A percentile compares a stretch with the other conserved stretches of the same genome.
phyloP scores from a whole-genome alignment of 805 yeast species.

The Phaffomyces antillensis region DNA sequence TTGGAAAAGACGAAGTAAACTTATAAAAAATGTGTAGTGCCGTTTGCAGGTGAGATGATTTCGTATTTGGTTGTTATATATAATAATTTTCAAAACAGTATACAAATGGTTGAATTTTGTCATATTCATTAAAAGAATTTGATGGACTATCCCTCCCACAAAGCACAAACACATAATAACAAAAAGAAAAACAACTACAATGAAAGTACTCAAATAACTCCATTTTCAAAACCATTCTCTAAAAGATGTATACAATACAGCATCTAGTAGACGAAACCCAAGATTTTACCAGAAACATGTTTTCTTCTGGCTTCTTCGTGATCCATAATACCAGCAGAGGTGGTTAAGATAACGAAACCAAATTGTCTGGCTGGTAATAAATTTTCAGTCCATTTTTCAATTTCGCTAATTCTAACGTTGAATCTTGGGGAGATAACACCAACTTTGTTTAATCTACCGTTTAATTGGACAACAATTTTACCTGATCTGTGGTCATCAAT shows the following conservation, averaged over 20 bases:
- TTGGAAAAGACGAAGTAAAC: too few species aligned
- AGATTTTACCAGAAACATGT: constrained; percentile 98
- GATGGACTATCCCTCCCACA: too few species aligned
- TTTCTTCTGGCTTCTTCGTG: constrained; percentile 99
- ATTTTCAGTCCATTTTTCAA: constrained; percentile 98
- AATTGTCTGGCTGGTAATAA: constrained; percentile 98
- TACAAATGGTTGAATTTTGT: too few species aligned
- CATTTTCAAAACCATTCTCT: not conserved
- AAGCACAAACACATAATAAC: too few species aligned
- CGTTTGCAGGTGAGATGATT: too few species aligned
- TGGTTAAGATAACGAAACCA: constrained; percentile 95
- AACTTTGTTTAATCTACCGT: constrained; percentile 97
- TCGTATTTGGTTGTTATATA: too few species aligned
- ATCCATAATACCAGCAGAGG: constrained; percentile 99
- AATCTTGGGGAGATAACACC: constrained; percentile 99
- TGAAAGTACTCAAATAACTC: not conserved
- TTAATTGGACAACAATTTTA: constrained; percentile 90
- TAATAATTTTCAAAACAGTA: too few species aligned
- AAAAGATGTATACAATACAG: not conserved
- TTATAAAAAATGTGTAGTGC: too few species aligned
- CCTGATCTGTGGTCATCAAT: constrained; percentile 99
- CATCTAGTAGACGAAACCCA: constrained; percentile 87
- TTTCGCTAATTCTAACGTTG: constrained; percentile 90
- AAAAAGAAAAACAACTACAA: not conserved
- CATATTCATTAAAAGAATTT: too few species aligned